Base-by-base conservation (phyloP, 2,329 filamentous ascomycete genomes). In the Pleurostoma richardsiae region DNA sequence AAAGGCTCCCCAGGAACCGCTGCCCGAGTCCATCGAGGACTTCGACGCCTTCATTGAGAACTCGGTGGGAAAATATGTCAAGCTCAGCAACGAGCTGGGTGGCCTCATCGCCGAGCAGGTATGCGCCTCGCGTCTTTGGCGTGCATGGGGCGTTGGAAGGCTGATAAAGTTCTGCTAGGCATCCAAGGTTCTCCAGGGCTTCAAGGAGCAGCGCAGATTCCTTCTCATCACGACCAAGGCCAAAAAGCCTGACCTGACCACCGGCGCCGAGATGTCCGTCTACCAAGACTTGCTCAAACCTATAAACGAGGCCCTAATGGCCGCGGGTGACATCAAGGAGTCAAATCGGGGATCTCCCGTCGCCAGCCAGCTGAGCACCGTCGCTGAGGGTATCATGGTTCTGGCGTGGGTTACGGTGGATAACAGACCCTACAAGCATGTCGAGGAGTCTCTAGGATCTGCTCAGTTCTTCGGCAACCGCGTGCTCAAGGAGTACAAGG, bases 391-490 rank as follows among this genome's bases (percentile, higher is more conserved):
- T 54, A 91, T 96, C 55, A 86, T 89, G 61, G 85, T 90, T 38
- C 73, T 99, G 49, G 89, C 88, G 31, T 99, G 94, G 94, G 87
- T 97, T 48, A 87, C 86, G 1, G 81, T 94, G 42, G 88, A 95
- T 44, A 78, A 73, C 53, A 90, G 90, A 62, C 94, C 94, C 3
- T 84, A 80, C 53, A 91, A 94, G 60, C 88, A 91, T 59, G 86
- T 97, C 41, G 85, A 85, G 41, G 91, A 96, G 56, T 85, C 85
- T 49, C 76, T 95, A 26, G 84, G 85, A 30, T 86, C 90, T 43
- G 89, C 91, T 39, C 86, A 97, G 64, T 95, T 95, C 72, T 96
- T 89, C 59, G 94, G 94, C 31, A 97, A 99, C 72, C 83, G 91
- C 57, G 88, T 99, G 36, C 72, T 97, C 56, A 95, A 90, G 70